Evolutionary conservation across 208 protist species (phyloP).

Genomic region (Angomonas ambiguus): DNA sequence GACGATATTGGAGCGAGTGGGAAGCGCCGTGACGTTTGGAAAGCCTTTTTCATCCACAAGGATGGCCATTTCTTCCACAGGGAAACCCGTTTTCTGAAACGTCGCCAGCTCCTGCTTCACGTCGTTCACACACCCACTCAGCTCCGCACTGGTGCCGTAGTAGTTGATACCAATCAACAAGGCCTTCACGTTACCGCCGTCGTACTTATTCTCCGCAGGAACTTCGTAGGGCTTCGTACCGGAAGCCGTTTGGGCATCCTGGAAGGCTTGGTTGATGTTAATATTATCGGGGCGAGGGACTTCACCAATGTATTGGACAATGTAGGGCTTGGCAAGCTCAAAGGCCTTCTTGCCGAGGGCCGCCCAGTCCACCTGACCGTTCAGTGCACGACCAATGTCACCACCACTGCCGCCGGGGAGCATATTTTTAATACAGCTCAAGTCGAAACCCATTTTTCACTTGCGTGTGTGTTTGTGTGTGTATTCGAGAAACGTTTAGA

Average conservation of each 20-base stretch:
- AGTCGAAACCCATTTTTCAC: slow-evolving; percentile 32
- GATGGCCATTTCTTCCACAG: slow-evolving; percentile 46
- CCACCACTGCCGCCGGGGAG: slow-evolving; percentile 12
- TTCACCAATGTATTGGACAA: slow-evolving; percentile 49
- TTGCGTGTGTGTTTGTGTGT: not conserved
- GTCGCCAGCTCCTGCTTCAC: slow-evolving; percentile 46
- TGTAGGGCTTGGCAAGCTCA: slow-evolving; percentile 35
- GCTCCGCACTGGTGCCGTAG: slow-evolving; percentile 47
- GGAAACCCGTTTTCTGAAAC: slow-evolving; percentile 52
- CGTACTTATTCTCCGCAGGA: slow-evolving; percentile 14
- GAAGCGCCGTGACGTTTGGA: slow-evolving; percentile 33
- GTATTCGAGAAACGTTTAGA: not conserved
- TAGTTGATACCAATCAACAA: slow-evolving; percentile 84
- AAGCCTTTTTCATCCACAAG: slow-evolving; percentile 62
- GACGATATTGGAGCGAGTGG: slow-evolving; percentile 58
- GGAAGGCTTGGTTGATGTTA: slow-evolving; percentile 40
- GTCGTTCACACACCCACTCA: slow-evolving; percentile 74
- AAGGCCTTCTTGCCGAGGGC: slow-evolving; percentile 29
- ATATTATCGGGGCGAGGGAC: slow-evolving; percentile 27
- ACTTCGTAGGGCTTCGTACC: slow-evolving; percentile 32
- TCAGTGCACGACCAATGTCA: slow-evolving; percentile 16
- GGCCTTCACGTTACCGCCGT: slow-evolving; percentile 29
- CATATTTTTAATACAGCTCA: slow-evolving; percentile 29
- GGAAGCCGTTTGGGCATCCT: slow-evolving; percentile 26
- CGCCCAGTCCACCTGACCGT: slow-evolving; percentile 27